These are phyloP conservation scores for Pestalotiopsis sp. DNA, from an alignment of 2,329 filamentous ascomycete genomes.

Conservation along the genomic window DNA sequence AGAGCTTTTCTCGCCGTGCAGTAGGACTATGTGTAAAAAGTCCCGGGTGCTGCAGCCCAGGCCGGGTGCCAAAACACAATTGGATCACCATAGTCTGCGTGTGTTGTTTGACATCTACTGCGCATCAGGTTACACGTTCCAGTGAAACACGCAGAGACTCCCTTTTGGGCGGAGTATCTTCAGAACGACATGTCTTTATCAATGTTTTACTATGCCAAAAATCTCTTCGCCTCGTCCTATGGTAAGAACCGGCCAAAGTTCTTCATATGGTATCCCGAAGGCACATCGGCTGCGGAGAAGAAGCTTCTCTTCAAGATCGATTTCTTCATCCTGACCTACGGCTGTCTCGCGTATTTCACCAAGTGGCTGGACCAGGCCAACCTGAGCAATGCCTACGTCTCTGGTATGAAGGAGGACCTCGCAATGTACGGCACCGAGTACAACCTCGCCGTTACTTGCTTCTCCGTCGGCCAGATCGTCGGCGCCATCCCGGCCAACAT, in stretches of 20 bases:
- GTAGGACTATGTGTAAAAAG: not conserved
- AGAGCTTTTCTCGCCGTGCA: not conserved
- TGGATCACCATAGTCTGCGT: not conserved
- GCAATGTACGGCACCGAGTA: constrained; percentile 19
- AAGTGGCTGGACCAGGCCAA: constrained; percentile 30
- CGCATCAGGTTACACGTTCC: not conserved
- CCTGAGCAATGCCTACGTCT: constrained; percentile 26
- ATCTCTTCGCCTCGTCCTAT: constrained; percentile 31
- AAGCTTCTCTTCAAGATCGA: constrained; percentile 32
- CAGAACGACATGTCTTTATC: constrained; percentile 14
- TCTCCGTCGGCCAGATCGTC: constrained; percentile 19
- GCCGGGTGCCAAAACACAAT: not conserved
- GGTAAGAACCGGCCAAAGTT: constrained; percentile 22
- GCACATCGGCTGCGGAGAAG: constrained; percentile 23
- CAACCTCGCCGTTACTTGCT: constrained; percentile 19
- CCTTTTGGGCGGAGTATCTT: not conserved
- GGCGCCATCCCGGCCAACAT: constrained; percentile 22
- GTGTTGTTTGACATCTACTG: too few relatives aligned
- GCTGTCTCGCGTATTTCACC: constrained; percentile 26
- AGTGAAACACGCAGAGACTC: not conserved
- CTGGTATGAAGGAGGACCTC: constrained; percentile 27
- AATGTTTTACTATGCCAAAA: constrained; percentile 19
- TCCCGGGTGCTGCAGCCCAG: not conserved
- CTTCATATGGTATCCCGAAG: constrained; percentile 29
- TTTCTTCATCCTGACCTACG: constrained; percentile 30